A percentile compares a stretch with the other conserved stretches of the same genome.
phyloP scores from a whole-genome alignment of 306 rosid species.

The Castanopsis chinensis region DNA sequence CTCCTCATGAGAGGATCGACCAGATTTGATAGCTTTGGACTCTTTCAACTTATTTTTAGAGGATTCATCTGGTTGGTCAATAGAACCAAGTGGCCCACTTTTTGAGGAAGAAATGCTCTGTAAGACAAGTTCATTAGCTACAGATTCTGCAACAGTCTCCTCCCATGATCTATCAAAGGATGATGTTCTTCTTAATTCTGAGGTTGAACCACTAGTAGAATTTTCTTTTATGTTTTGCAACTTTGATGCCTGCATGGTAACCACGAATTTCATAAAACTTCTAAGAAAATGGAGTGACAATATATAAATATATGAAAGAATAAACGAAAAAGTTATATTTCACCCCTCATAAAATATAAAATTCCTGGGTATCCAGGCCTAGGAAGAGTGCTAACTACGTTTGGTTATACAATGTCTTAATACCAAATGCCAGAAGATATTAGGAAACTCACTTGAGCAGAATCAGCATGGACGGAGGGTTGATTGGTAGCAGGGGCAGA shows the following conservation, averaged over 20 bases:
- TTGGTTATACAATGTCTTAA: slow-evolving; percentile 18
- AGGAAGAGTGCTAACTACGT: not conserved
- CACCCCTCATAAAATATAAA: not conserved
- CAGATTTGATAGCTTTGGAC: slow-evolving; percentile 70
- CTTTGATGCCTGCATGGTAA: slow-evolving; percentile 57
- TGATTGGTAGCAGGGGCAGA: slow-evolving; percentile 50
- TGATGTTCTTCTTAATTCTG: slow-evolving; percentile 83
- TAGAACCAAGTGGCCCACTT: slow-evolving; percentile 54
- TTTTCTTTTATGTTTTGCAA: slow-evolving; percentile 46
- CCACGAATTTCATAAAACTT: slow-evolving; percentile 26
- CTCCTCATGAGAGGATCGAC: slow-evolving; percentile 90
- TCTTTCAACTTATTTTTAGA: slow-evolving; percentile 73
- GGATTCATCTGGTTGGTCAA: slow-evolving; percentile 77
- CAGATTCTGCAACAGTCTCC: slow-evolving; percentile 95
- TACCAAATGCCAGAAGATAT: slow-evolving; percentile 24
- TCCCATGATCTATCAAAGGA: slow-evolving; percentile 96
- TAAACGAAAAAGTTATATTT: slow-evolving; percentile 1
- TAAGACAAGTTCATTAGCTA: slow-evolving; percentile 91
- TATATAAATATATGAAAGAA: slow-evolving; percentile 8
- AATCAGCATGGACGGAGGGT: slow-evolving; percentile 48
- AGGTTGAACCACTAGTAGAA: slow-evolving; percentile 35
- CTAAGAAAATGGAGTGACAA: slow-evolving; percentile 10
- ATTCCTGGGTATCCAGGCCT: slow-evolving; percentile 15
- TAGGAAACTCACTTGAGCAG: slow-evolving; percentile 61
- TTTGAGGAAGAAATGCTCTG: slow-evolving; percentile 76